Conservation (phyloP, 345 rosid genomes). For the Passiflora organensis region DNA sequence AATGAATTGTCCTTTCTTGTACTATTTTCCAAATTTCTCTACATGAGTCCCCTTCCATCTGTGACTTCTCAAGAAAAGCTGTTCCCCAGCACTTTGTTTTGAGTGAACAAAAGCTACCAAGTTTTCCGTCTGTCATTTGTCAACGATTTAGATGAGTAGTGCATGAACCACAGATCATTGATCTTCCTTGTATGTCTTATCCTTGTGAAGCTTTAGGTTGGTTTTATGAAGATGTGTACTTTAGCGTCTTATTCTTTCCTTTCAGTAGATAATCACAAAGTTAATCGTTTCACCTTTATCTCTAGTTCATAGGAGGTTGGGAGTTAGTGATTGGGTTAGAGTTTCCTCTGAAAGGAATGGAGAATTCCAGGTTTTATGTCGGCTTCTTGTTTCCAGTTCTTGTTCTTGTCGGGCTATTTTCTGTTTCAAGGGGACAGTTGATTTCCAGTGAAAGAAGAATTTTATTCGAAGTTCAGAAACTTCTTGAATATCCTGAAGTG, state of each 20-base stretch:
- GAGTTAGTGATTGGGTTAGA: not conserved
- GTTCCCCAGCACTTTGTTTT: too few relatives aligned
- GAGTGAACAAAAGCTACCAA: too few relatives aligned
- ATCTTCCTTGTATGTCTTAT: not conserved
- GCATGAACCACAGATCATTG: too few relatives aligned
- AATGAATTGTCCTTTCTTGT: too few relatives aligned
- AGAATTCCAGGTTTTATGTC: slow-evolving; percentile 13
- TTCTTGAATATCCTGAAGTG: slow-evolving; percentile 59
- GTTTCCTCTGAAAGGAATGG: slow-evolving; percentile 16
- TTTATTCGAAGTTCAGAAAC: slow-evolving; percentile 55
- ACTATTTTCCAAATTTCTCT: too few relatives aligned
- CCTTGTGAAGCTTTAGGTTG: not conserved
- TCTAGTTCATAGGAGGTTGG: not conserved
- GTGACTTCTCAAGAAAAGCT: too few relatives aligned
- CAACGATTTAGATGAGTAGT: too few relatives aligned
- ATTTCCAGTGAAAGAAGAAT: slow-evolving; percentile 45
- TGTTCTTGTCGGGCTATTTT: slow-evolving; percentile 22
- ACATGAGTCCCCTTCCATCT: too few relatives aligned
- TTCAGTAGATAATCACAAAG: not conserved
- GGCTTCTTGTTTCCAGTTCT: slow-evolving; percentile 15
- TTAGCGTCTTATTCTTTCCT: not conserved
- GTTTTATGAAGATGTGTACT: too few relatives aligned
- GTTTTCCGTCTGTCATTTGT: too few relatives aligned
- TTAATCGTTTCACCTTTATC: too few relatives aligned
- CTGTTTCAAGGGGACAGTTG: slow-evolving; percentile 45